A percentile compares a stretch with the other conserved stretches of the same genome.
Evolutionary conservation across 2,329 filamentous ascomycete species (phyloP).

Genomic region (Xylaria sp.): DNA sequence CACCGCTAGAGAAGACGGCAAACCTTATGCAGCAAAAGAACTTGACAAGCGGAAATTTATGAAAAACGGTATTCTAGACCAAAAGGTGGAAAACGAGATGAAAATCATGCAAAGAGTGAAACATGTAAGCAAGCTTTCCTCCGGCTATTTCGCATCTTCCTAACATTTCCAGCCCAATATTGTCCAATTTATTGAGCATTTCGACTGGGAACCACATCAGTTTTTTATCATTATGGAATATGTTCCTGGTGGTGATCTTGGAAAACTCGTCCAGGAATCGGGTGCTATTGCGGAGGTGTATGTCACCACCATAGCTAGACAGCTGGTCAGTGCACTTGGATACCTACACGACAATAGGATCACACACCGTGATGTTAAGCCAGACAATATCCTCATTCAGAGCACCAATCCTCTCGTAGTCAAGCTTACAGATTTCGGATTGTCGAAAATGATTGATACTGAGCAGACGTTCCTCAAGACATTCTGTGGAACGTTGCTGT

Average conservation of each 20-base stretch:
- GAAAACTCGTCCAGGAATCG: constrained; percentile 68
- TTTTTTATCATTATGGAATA: constrained; percentile 99
- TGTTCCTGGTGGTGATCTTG: constrained; percentile 81
- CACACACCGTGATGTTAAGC: constrained; percentile 98
- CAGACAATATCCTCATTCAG: constrained; percentile 92
- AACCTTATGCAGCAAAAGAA: constrained; percentile 89
- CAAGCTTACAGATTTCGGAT: constrained; percentile 94
- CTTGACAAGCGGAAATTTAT: constrained; percentile 92
- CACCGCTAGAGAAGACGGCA: constrained; percentile 82
- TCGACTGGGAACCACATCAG: constrained; percentile 79
- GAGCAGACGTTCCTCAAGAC: constrained; percentile 93
- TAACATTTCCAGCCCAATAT: constrained; percentile 71
- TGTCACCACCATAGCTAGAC: constrained; percentile 73
- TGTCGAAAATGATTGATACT: constrained; percentile 92
- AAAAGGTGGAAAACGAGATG: constrained; percentile 96
- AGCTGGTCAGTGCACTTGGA: constrained; percentile 80
- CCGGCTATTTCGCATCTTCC: constrained; percentile 9
- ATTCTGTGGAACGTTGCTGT: constrained; percentile 93
- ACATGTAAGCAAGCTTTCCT: constrained; percentile 66
- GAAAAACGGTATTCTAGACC: constrained; percentile 87
- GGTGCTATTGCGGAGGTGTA: constrained; percentile 69
- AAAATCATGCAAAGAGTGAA: constrained; percentile 86
- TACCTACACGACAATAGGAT: constrained; percentile 90
- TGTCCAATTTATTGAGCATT: constrained; percentile 87
- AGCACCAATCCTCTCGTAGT: constrained; percentile 75